Evolutionary conservation across 768 basidiomycete species (phyloP).

Genomic region (Hydnomerulius pinastri): DNA sequence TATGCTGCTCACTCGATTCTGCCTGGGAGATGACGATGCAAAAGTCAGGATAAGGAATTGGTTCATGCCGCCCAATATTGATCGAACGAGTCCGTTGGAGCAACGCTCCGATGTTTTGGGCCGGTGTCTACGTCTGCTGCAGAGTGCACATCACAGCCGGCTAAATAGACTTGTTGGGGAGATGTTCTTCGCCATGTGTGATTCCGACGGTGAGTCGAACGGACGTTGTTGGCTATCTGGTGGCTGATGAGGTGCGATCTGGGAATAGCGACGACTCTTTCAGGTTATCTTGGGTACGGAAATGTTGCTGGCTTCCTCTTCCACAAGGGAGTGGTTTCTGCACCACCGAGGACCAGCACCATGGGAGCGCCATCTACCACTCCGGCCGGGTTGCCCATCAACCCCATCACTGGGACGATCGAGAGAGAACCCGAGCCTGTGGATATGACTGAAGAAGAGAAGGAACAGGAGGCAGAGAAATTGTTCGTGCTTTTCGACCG

Average conservation of each 20-base stretch:
- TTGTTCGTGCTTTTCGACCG: constrained; percentile 91
- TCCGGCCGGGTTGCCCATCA: constrained; percentile 51
- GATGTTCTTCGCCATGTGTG: constrained; percentile 81
- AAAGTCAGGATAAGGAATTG: constrained; percentile 60
- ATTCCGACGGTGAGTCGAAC: constrained; percentile 60
- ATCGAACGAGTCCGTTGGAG: constrained; percentile 78
- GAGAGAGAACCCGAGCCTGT: constrained; percentile 39
- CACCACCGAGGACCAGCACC: constrained; percentile 43
- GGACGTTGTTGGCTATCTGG: not conserved
- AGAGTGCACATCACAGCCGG: constrained; percentile 69
- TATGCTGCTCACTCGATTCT: constrained; percentile 72
- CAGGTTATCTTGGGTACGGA: constrained; percentile 88
- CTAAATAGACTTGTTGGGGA: constrained; percentile 83
- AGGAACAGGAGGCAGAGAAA: constrained; percentile 89
- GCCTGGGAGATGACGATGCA: constrained; percentile 59
- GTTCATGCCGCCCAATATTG: constrained; percentile 77
- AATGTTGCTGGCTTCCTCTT: constrained; percentile 95
- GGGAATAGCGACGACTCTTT: constrained; percentile 61
- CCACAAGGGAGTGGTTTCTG: constrained; percentile 79
- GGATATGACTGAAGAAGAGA: constrained; percentile 94
- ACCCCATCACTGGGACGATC: constrained; percentile 86
- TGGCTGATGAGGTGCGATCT: not conserved
- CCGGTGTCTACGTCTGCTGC: constrained; percentile 73
- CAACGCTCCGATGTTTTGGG: constrained; percentile 74
- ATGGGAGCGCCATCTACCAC: constrained; percentile 37